Evolutionary conservation across 1,284 basidiomycete species (phyloP).

Genomic region (Ceratobasidium sp.): DNA sequence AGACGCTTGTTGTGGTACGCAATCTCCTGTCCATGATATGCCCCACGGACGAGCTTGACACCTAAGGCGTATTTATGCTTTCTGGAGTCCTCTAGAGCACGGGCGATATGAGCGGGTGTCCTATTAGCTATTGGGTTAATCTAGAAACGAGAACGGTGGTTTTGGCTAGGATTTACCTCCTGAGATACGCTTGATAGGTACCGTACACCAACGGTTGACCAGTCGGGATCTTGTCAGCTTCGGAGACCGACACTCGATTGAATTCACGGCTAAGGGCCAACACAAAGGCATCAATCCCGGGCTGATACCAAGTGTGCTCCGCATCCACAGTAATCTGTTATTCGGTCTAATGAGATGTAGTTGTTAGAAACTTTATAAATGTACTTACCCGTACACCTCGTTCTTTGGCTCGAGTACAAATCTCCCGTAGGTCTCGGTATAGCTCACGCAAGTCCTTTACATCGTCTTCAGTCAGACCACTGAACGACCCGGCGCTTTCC

Average conservation of each 20-base stretch:
- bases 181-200: slow-evolving; percentile 89
- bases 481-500: slow-evolving; percentile 48
- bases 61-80: slow-evolving; percentile 83
- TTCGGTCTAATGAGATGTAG: slow-evolving; percentile 36
- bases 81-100: slow-evolving; percentile 77
- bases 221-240: slow-evolving; percentile 46
- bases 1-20: slow-evolving; percentile 47
- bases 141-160: slow-evolving; percentile 3
- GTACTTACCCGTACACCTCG: slow-evolving; percentile 63
- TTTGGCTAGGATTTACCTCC: slow-evolving; percentile 63
- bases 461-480: slow-evolving; percentile 66
- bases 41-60: slow-evolving; percentile 94
- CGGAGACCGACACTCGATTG: slow-evolving; percentile 61
- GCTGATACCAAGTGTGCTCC: slow-evolving; percentile 86
- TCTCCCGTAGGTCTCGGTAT: slow-evolving; percentile 68
- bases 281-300: slow-evolving; percentile 84
- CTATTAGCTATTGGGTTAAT: slow-evolving; percentile 57
- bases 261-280: slow-evolving; percentile 81
- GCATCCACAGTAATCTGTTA: slow-evolving; percentile 80
- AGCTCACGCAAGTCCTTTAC: slow-evolving; percentile 71
- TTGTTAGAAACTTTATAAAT: not conserved
- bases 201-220: slow-evolving; percentile 79
- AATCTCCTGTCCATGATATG: slow-evolving; percentile 87
- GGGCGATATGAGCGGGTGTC: slow-evolving; percentile 75
- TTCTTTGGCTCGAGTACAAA: slow-evolving; percentile 72